Percentiles rank a stretch among this genome's conserved stretches.
Conservation (phyloP, 371 early-diverging fungal species). For the Syncephalastrum contaminatum region DNA sequence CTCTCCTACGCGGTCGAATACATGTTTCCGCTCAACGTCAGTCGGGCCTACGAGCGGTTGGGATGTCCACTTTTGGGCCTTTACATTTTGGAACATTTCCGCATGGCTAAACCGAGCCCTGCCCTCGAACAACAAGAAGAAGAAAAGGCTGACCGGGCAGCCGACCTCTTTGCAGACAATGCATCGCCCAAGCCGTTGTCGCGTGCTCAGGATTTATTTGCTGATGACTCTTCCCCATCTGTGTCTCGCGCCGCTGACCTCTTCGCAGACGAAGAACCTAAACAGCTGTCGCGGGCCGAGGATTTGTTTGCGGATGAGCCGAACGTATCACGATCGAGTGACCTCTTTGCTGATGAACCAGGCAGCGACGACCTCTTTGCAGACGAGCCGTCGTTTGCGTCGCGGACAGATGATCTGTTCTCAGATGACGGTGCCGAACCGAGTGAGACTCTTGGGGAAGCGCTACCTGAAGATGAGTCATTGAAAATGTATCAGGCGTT, state of each 20-base stretch:
- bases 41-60: constrained; percentile 70
- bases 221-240: constrained; percentile 17
- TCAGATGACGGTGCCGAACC: constrained; percentile 6
- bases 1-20: constrained; percentile 42
- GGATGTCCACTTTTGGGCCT: constrained; percentile 76
- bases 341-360: constrained; percentile 23
- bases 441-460: neutral
- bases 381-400: constrained; percentile 10
- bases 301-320: constrained; percentile 23
- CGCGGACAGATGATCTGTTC: constrained; percentile 1
- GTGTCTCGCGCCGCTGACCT: constrained; percentile 17
- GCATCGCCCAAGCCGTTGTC: constrained; percentile 9
- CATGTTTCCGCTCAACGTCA: constrained; percentile 57
- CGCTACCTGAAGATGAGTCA: constrained; percentile 12
- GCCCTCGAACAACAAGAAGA: neutral
- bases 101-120: constrained; percentile 15
- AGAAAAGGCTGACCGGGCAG: neutral
- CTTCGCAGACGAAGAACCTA: constrained; percentile 17
- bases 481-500: constrained; percentile 38
- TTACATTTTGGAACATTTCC: constrained; percentile 48
- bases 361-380: constrained; percentile 8
- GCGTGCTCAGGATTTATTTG: constrained; percentile 24
- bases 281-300: constrained; percentile 3
- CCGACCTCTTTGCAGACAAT: constrained; percentile 20
- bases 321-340: constrained; percentile 5